Conservation (phyloP, 2,329 filamentous ascomycete species). For the Colletotrichum graminicola region DNA sequence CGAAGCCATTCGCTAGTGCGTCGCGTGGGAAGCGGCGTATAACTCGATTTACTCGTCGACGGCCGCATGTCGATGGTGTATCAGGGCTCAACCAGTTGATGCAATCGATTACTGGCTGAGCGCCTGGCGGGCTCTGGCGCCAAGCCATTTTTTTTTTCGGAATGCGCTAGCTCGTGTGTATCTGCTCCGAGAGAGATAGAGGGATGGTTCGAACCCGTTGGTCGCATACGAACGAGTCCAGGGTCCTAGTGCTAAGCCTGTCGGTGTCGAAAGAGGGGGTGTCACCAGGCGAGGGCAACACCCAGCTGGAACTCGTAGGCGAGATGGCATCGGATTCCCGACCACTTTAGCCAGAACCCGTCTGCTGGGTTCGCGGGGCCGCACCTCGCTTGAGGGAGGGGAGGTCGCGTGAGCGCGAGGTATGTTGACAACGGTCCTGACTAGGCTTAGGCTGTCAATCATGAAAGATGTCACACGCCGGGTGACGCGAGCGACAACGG, state of each 20-base stretch:
- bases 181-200: neutral
- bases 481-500: neutral
- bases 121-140: neutral
- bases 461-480: neutral
- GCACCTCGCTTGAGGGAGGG: neutral
- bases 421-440: neutral
- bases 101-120: neutral
- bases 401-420: neutral
- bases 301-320: neutral
- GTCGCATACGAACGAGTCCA: neutral
- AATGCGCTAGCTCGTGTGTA: neutral
- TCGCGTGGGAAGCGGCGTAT: neutral
- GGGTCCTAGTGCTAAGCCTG: neutral
- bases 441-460: neutral
- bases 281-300: neutral
- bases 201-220: neutral
- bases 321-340: neutral
- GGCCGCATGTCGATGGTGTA: neutral
- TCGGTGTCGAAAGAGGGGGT: neutral
- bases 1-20: neutral
- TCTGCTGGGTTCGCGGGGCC: neutral
- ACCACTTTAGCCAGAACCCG: constrained; percentile 18
- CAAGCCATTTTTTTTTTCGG: neutral
- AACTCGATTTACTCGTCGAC: neutral
- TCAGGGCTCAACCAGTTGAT: neutral